Evolutionary conservation across 306 rosid species (phyloP).

Genomic region (Cucurbita argyrosperma): DNA sequence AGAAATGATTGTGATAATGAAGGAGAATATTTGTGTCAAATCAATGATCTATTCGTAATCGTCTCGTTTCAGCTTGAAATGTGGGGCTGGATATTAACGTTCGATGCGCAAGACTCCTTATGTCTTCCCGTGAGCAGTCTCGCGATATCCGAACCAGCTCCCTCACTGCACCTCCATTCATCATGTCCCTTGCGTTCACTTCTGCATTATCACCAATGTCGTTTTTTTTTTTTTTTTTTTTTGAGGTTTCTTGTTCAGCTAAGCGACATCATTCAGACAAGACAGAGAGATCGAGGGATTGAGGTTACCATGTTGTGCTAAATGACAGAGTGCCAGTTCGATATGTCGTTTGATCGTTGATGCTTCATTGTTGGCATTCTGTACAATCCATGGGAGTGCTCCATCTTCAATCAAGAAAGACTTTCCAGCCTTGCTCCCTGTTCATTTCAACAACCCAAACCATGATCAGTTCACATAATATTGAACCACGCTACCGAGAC

Average conservation of each 20-base stretch:
- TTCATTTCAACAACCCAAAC: conserved; percentile 6
- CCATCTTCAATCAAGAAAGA: conserved; percentile 92
- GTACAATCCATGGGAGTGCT: conserved; percentile 92
- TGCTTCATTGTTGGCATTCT: conserved; percentile 86
- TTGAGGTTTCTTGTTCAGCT: too few relatives aligned
- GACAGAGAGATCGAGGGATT: not conserved
- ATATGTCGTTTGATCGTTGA: conserved; percentile 79
- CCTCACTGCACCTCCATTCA: conserved; percentile 82
- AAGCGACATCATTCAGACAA: not conserved
- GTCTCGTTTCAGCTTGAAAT: conserved; percentile 82
- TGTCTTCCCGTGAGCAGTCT: conserved; percentile 88
- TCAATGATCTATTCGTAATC: conserved; percentile 38
- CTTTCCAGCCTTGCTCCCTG: conserved; percentile 70
- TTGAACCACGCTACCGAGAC: too few relatives aligned
- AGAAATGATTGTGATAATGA: not conserved
- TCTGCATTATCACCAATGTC: conserved; percentile 32
- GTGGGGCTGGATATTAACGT: conserved; percentile 62
- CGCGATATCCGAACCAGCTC: conserved; percentile 82
- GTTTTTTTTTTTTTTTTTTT: not conserved
- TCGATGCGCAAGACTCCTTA: conserved; percentile 82
- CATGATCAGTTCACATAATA: not conserved
- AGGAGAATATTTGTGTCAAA: not conserved
- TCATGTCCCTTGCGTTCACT: conserved; percentile 86
- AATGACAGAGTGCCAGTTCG: conserved; percentile 94
- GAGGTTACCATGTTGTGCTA: conserved; percentile 78